These are phyloP conservation scores for Pyrenochaeta sp. DNA, from an alignment of 2,329 filamentous ascomycete genomes.

Conservation along the genomic window DNA sequence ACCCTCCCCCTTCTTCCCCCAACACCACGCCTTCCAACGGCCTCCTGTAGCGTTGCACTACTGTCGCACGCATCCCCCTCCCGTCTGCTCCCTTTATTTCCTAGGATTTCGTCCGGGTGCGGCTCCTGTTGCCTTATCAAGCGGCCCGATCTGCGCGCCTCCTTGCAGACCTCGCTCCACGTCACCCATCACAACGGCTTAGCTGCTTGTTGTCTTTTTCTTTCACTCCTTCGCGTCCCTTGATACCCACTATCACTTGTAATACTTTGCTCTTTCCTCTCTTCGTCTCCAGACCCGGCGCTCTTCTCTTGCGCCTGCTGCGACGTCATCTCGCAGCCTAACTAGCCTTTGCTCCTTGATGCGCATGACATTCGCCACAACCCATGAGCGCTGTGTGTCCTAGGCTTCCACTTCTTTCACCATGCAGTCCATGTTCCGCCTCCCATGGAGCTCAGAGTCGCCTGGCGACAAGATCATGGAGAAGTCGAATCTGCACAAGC, in stretches of 20 bases:
- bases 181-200: slow-evolving; percentile 43
- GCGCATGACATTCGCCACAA: slow-evolving; percentile 42
- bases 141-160: slow-evolving; percentile 41
- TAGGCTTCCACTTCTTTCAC: slow-evolving; percentile 46
- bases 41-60: slow-evolving; percentile 31
- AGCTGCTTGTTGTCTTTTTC: slow-evolving; percentile 42
- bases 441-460: slow-evolving; percentile 57
- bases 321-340: slow-evolving; percentile 42
- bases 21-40: slow-evolving; percentile 27
- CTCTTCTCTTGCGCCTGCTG: slow-evolving; percentile 27
- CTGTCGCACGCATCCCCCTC: slow-evolving; percentile 31
- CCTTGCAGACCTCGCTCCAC: slow-evolving; percentile 33
- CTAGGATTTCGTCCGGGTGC: slow-evolving; percentile 26
- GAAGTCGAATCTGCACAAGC: slow-evolving; percentile 51
- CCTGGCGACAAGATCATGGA: slow-evolving; percentile 54
- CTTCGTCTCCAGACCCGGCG: slow-evolving; percentile 21
- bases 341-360: slow-evolving; percentile 36
- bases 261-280: slow-evolving; percentile 32
- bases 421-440: slow-evolving; percentile 61
- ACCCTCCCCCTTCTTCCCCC: slow-evolving; percentile 19
- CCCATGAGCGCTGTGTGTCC: slow-evolving; percentile 49
- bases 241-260: slow-evolving; percentile 42
- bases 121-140: slow-evolving; percentile 29
- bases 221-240: slow-evolving; percentile 42
- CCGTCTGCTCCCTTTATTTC: slow-evolving; percentile 30